These are phyloP conservation scores for Solanum commersonii DNA, from an alignment of 257 asterid genomes.

Conservation along the genomic window DNA sequence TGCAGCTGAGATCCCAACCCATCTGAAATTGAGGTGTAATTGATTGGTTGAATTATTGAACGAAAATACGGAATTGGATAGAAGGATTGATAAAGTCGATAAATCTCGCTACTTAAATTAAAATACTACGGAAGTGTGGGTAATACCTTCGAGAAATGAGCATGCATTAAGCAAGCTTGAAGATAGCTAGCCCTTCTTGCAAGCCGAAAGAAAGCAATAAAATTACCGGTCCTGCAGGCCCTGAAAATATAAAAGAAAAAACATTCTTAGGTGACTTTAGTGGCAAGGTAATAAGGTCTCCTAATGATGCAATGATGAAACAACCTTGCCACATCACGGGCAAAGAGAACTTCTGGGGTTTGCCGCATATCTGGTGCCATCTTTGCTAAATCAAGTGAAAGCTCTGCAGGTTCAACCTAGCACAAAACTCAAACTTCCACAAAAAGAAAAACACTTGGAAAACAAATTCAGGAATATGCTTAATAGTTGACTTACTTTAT, in stretches of 20 bases:
- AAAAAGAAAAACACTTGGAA: conserved; percentile 14
- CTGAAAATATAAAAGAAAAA: conserved; percentile 32
- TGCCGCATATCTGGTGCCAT: conserved; percentile 92
- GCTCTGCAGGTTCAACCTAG: conserved; percentile 99
- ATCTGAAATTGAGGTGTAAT: not conserved
- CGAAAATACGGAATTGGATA: not conserved
- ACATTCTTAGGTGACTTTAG: not conserved
- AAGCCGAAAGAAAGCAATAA: conserved; percentile 91
- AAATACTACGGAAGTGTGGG: not conserved
- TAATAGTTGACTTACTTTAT: conserved; percentile 64
- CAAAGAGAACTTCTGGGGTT: conserved; percentile 79
- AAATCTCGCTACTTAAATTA: not conserved
- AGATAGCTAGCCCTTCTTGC: conserved; percentile 86
- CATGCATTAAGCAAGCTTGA: conserved; percentile 97
- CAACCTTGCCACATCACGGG: conserved; percentile 97
- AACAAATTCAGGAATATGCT: conserved; percentile 13
- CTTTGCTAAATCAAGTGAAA: conserved; percentile 96
- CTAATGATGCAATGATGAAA: conserved; percentile 6
- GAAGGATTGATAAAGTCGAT: not conserved
- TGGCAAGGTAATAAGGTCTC: not conserved
- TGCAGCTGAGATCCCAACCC: not conserved
- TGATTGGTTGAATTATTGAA: not conserved
- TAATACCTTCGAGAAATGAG: conserved; percentile 93
- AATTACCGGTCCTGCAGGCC: conserved; percentile 94
- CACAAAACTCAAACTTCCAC: conserved; percentile 44